Conservation (phyloP, 495 filamentous ascomycete species). For the Trichoderma virens region DNA sequence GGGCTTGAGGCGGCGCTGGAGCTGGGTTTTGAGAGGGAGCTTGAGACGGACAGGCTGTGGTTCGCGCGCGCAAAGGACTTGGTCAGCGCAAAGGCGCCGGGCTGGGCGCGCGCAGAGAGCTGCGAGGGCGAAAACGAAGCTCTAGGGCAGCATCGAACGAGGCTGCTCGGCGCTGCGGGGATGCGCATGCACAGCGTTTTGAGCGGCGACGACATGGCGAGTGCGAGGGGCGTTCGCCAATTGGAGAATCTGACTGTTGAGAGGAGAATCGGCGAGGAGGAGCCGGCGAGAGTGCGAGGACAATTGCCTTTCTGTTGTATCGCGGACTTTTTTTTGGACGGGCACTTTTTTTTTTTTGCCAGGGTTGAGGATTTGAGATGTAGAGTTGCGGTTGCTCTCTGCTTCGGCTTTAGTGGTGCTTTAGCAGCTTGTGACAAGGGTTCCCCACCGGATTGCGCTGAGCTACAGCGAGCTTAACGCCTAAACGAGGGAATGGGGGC, state of each 20-base stretch:
- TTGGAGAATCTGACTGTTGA: neutral
- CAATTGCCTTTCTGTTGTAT: neutral
- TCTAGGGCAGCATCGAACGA: neutral
- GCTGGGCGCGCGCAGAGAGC: neutral
- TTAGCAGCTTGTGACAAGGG: neutral
- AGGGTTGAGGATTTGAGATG: neutral
- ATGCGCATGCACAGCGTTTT: neutral
- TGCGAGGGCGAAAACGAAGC: neutral
- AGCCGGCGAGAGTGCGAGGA: neutral
- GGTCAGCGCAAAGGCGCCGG: neutral
- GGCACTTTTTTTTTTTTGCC: neutral
- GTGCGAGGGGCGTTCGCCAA: neutral
- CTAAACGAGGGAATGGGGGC: too few species aligned
- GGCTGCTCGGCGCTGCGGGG: slow-evolving; percentile 1
- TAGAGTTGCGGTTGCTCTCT: neutral
- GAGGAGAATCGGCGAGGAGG: neutral
- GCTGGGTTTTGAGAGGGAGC: neutral
- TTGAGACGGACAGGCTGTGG: neutral
- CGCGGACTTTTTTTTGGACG: neutral
- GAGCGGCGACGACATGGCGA: neutral
- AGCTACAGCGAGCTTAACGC: neutral
- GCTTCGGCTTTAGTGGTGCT: neutral
- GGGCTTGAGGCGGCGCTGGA: too few species aligned
- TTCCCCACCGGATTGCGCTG: neutral
- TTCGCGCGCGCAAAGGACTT: neutral